These are phyloP conservation scores for Apiospora sp. DNA, from an alignment of 2,329 filamentous ascomycete species.

Conservation along the genomic window DNA sequence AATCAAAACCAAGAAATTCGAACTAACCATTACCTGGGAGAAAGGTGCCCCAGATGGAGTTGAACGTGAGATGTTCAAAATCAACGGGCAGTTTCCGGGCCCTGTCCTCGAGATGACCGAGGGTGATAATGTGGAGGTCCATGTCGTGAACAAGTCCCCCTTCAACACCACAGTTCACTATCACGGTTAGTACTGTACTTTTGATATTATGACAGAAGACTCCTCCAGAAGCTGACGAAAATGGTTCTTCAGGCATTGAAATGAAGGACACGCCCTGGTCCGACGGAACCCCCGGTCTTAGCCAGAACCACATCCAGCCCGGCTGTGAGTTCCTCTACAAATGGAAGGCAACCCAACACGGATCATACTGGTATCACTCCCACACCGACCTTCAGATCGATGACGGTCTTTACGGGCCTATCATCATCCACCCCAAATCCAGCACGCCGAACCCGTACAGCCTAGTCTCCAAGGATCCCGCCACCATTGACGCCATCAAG, in stretches of 20 bases:
- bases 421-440: constrained; percentile 54
- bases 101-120: constrained; percentile 63
- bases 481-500: constrained; percentile 52
- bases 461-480: constrained; percentile 52
- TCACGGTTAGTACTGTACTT: constrained; percentile 47
- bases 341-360: constrained; percentile 64
- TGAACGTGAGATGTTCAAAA: constrained; percentile 26
- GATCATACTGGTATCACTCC: constrained; percentile 69
- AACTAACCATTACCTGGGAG: constrained; percentile 27
- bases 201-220: neutral
- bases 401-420: constrained; percentile 66
- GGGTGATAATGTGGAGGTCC: constrained; percentile 56
- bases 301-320: constrained; percentile 59
- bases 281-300: constrained; percentile 66
- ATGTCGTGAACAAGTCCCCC: constrained; percentile 55
- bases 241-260: constrained; percentile 44
- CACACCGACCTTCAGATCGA: constrained; percentile 64
- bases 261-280: constrained; percentile 64
- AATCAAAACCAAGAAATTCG: constrained; percentile 16
- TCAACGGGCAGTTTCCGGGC: constrained; percentile 68
- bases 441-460: constrained; percentile 54
- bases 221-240: neutral
- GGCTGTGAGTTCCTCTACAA: constrained; percentile 58
- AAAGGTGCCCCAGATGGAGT: constrained; percentile 27
- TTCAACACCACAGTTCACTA: constrained; percentile 58